Evolutionary conservation across 805 yeast species (phyloP).

Genomic region (Blastobotrys peoriensis): DNA sequence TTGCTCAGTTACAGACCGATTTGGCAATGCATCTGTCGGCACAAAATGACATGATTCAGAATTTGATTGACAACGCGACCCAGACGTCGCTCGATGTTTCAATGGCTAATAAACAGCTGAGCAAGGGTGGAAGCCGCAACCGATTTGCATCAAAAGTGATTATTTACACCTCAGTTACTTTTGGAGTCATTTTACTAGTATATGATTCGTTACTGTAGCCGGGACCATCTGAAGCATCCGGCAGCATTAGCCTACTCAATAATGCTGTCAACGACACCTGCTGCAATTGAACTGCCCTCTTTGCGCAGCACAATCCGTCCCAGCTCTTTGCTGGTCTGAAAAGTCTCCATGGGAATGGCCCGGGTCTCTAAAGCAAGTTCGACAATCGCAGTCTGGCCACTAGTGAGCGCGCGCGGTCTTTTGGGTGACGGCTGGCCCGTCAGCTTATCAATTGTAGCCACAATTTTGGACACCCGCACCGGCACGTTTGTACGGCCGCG

Average conservation of each 20-base stretch:
- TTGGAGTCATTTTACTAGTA: slow-evolving; percentile 52
- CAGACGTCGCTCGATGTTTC: slow-evolving; percentile 58
- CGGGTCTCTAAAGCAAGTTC: slow-evolving; percentile 43
- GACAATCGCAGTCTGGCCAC: slow-evolving; percentile 55
- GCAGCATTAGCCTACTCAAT: not conserved
- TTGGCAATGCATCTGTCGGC: slow-evolving; percentile 62
- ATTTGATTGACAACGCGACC: slow-evolving; percentile 59
- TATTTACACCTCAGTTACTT: slow-evolving; percentile 46
- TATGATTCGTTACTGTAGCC: slow-evolving; percentile 24
- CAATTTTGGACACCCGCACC: slow-evolving; percentile 52
- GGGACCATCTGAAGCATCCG: not conserved
- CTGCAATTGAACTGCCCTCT: slow-evolving; percentile 66
- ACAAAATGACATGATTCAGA: slow-evolving; percentile 65
- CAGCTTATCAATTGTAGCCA: slow-evolving; percentile 29
- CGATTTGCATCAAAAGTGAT: slow-evolving; percentile 55
- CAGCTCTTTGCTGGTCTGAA: slow-evolving; percentile 42
- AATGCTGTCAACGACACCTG: slow-evolving; percentile 41
- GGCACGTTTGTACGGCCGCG: slow-evolving; percentile 70
- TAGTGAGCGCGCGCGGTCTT: slow-evolving; percentile 53
- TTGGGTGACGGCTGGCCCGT: slow-evolving; percentile 29
- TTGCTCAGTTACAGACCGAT: slow-evolving; percentile 69
- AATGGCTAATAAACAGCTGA: slow-evolving; percentile 65
- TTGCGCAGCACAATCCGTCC: slow-evolving; percentile 67
- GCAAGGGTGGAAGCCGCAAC: slow-evolving; percentile 61
- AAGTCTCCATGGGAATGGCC: slow-evolving; percentile 48